phyloP scores from a whole-genome alignment of 164 flowering plant species.

The Piper betle region DNA sequence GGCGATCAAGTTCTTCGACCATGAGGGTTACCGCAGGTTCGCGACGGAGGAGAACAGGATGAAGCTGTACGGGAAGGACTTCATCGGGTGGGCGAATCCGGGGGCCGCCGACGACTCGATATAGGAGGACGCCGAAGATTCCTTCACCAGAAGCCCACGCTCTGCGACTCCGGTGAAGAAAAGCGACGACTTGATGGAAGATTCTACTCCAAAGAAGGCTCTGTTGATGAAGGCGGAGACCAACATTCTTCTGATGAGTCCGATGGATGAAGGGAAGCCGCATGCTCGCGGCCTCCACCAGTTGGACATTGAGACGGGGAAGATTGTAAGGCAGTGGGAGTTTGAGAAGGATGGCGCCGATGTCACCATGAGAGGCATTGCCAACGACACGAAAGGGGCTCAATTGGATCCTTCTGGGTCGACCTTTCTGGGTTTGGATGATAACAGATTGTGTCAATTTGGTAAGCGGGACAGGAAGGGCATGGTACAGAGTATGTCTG shows the following conservation, averaged over 20 bases:
- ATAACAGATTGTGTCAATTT: slow-evolving; percentile 82
- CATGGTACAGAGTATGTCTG: slow-evolving; percentile 63
- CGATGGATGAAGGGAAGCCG: slow-evolving; percentile 39
- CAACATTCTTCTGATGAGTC: slow-evolving; percentile 84
- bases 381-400: slow-evolving; percentile 64
- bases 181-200: slow-evolving; percentile 53
- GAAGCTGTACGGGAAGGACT: slow-evolving; percentile 87
- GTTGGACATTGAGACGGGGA: slow-evolving; percentile 87
- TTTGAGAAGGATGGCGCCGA: slow-evolving; percentile 85
- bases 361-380: slow-evolving; percentile 72
- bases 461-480: slow-evolving; percentile 88
- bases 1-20: slow-evolving; percentile 63
- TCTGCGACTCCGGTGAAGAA: slow-evolving; percentile 27
- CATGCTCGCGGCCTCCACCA: slow-evolving; percentile 62
- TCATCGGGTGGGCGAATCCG: slow-evolving; percentile 81
- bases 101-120: slow-evolving; percentile 79
- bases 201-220: slow-evolving; percentile 55
- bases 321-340: slow-evolving; percentile 74
- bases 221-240: slow-evolving; percentile 84
- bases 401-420: slow-evolving; percentile 95
- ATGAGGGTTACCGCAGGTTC: slow-evolving; percentile 48
- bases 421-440: slow-evolving; percentile 87
- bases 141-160: slow-evolving; percentile 22
- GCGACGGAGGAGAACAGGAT: slow-evolving; percentile 53
- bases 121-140: slow-evolving; percentile 84